Percentiles rank a stretch among this genome's conserved stretches.
phyloP scores from a whole-genome alignment of 108 stramenopile species.

The Cyclotella sp. region DNA sequence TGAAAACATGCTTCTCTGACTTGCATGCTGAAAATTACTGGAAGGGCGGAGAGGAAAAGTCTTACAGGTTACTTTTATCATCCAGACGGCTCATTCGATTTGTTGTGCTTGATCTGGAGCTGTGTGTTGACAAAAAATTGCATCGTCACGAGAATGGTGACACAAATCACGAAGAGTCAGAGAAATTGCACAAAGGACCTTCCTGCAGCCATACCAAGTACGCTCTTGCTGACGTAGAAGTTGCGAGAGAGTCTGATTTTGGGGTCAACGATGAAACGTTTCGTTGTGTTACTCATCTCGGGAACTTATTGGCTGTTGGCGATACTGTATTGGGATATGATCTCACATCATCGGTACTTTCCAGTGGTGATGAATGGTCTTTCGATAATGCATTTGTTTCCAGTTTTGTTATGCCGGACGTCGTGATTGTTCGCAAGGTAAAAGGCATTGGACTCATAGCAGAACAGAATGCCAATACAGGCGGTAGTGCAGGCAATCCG shows the following conservation, averaged over 20 bases:
- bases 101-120: constrained; percentile 94
- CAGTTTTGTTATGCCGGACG: constrained; percentile 88
- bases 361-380: constrained; percentile 59
- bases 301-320: constrained; percentile 89
- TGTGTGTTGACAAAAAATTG: constrained; percentile 43
- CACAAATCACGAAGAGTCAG: constrained; percentile 12
- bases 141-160: constrained; percentile 28
- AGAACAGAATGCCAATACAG: constrained; percentile 16
- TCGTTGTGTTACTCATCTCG: constrained; percentile 92
- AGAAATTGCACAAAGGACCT: constrained; percentile 47
- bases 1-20: constrained; percentile 49
- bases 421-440: constrained; percentile 95
- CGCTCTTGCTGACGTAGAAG: constrained; percentile 92
- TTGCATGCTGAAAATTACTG: constrained; percentile 75
- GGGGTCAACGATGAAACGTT: constrained; percentile 90
- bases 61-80: constrained; percentile 69
- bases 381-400: constrained; percentile 53
- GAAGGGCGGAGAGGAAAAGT: constrained; percentile 73
- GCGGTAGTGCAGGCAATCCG: constrained; percentile 10
- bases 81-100: constrained; percentile 78
- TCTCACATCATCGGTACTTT: constrained; percentile 69
- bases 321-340: constrained; percentile 97
- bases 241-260: constrained; percentile 93
- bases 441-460: constrained; percentile 35
- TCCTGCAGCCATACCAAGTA: constrained; percentile 59